Evolutionary conservation across 192 early-diverging fungal genomes (phyloP).

Genomic region (Haplosporangium gracile): DNA sequence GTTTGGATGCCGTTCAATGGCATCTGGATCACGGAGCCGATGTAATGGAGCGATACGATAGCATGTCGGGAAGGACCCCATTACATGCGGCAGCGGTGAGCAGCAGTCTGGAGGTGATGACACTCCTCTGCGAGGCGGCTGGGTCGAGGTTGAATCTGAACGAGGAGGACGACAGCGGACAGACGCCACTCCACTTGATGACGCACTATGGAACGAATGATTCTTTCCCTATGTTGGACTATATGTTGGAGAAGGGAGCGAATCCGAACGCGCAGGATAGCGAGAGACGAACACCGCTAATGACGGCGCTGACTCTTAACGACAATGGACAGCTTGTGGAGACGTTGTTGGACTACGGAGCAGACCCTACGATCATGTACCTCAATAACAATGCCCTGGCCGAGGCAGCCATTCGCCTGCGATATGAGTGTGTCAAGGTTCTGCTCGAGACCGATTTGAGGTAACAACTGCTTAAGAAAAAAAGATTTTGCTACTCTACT

Average conservation of each 20-base stretch:
- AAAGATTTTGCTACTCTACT: background rate
- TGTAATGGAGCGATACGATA: slow-evolving; percentile 46
- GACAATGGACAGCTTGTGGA: slow-evolving; percentile 45
- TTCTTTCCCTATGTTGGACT: slow-evolving; percentile 14
- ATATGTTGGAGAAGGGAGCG: slow-evolving; percentile 47
- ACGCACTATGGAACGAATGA: slow-evolving; percentile 35
- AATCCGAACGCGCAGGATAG: slow-evolving; percentile 45
- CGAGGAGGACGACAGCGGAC: slow-evolving; percentile 43
- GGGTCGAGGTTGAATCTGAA: slow-evolving; percentile 38
- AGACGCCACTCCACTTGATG: slow-evolving; percentile 47
- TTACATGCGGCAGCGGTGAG: slow-evolving; percentile 51
- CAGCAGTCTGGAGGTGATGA: slow-evolving; percentile 43
- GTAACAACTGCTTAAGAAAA: slow-evolving; percentile 3
- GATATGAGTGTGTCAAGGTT: slow-evolving; percentile 52
- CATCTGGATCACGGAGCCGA: slow-evolving; percentile 40
- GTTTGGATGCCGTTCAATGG: slow-evolving; percentile 43
- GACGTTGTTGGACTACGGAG: slow-evolving; percentile 46
- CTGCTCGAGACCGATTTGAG: slow-evolving; percentile 48
- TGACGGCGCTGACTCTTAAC: slow-evolving; percentile 40
- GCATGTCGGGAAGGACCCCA: slow-evolving; percentile 40
- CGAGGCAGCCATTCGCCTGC: slow-evolving; percentile 40
- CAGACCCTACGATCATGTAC: slow-evolving; percentile 43
- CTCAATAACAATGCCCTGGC: slow-evolving; percentile 53
- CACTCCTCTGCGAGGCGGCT: slow-evolving; percentile 33
- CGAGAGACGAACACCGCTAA: slow-evolving; percentile 44